Conservation (phyloP, 2,329 filamentous ascomycete genomes). For the Teratosphaeria zuluensis region DNA sequence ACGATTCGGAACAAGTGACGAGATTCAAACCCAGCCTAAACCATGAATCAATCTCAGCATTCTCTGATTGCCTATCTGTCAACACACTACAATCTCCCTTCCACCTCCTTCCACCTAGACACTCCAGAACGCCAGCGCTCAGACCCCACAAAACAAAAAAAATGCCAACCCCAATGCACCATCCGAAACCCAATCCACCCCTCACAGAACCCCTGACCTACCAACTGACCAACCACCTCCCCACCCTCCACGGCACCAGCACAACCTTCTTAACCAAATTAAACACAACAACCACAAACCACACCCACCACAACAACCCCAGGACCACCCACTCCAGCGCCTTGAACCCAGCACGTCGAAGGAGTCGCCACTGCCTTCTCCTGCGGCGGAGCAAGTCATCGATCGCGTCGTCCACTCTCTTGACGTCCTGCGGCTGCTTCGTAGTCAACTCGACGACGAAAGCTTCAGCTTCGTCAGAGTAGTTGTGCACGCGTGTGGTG, state of each 20-base stretch:
- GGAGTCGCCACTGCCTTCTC: constrained; percentile 62
- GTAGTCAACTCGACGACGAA: constrained; percentile 67
- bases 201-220: constrained; percentile 23
- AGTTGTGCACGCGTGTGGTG: constrained; percentile 52
- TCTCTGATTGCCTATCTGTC: too few relatives aligned
- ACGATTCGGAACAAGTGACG: too few relatives aligned
- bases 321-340: constrained; percentile 80
- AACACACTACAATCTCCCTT: too few relatives aligned
- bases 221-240: constrained; percentile 80
- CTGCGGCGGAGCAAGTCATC: constrained; percentile 60
- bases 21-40: too few relatives aligned
- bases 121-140: too few relatives aligned
- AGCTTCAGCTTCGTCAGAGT: constrained; percentile 70
- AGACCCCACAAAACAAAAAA: too few relatives aligned
- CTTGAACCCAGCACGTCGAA: constrained; percentile 68
- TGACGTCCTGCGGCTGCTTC: constrained; percentile 68
- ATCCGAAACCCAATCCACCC: too few relatives aligned
- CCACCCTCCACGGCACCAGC: constrained; percentile 47
- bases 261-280: constrained; percentile 56
- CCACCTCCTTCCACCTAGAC: too few relatives aligned
- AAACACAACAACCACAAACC: constrained; percentile 74
- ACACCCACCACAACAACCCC: constrained; percentile 87
- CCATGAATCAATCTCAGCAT: too few relatives aligned
- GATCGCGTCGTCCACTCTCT: constrained; percentile 69
- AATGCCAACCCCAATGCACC: too few relatives aligned